A percentile compares a stretch with the other conserved stretches of the same genome.
Conservation (phyloP, 352 stramenopile species). For the Phytophthora macrochlamydospora region DNA sequence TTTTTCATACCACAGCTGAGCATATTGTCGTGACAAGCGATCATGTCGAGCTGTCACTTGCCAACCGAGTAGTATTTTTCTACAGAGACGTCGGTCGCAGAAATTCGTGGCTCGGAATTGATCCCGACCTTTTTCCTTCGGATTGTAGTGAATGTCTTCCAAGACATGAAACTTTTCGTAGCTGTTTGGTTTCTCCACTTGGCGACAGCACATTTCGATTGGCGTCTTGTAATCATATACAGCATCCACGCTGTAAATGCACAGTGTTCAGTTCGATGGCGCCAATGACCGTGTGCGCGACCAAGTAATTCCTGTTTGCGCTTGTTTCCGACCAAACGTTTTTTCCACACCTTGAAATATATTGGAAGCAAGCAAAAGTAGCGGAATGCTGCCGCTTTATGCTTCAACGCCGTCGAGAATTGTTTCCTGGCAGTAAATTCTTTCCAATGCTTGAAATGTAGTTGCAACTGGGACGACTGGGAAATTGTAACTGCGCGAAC, state of each 20-base stretch:
- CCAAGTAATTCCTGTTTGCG: conserved; percentile 24
- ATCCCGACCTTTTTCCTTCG: not conserved
- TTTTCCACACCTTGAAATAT: conserved; percentile 29
- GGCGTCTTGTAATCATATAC: conserved; percentile 8
- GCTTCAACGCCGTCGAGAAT: conserved; percentile 20
- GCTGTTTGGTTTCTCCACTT: conserved; percentile 29
- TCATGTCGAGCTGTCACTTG: not conserved
- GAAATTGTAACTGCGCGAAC: conserved; percentile 16
- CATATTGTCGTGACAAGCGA: conserved; percentile 14
- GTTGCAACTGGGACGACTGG: conserved; percentile 10
- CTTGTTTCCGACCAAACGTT: conserved; percentile 10
- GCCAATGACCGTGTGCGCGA: conserved; percentile 34
- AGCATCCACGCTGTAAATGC: conserved; percentile 42
- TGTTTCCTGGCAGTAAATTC: conserved; percentile 16
- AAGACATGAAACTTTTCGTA: conserved; percentile 17
- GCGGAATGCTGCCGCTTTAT: conserved; percentile 44
- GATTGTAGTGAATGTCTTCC: conserved; percentile 14
- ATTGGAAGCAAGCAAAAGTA: not conserved
- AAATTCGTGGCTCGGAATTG: conserved; percentile 15
- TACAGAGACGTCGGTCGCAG: not conserved
- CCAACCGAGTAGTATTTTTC: conserved; percentile 9
- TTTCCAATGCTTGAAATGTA: conserved; percentile 38
- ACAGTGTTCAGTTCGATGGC: conserved; percentile 38
- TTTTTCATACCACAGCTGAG: conserved; percentile 17
- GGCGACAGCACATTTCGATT: conserved; percentile 16